A percentile compares a stretch with the other conserved stretches of the same genome.
Conservation (phyloP, 2,329 filamentous ascomycete genomes). For the Paecilomyces niveus region DNA sequence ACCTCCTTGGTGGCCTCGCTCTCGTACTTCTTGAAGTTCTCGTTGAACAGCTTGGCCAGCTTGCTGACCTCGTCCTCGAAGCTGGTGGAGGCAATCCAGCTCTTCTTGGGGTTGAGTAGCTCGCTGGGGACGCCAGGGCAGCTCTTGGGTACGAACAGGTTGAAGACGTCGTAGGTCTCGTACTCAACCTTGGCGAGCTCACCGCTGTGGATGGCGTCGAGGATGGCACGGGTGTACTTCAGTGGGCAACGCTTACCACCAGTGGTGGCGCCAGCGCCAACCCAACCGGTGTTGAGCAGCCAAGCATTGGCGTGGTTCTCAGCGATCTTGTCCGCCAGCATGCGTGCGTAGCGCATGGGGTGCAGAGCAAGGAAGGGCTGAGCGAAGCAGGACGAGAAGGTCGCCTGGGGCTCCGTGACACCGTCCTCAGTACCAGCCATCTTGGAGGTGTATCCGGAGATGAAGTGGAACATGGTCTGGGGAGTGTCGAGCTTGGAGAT, state of each 20-base stretch:
- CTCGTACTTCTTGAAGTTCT: slow-evolving; percentile 97
- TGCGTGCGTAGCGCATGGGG: slow-evolving; percentile 97
- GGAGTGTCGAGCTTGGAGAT: slow-evolving; percentile 93
- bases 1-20: slow-evolving; percentile 76
- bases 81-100: slow-evolving; percentile 77
- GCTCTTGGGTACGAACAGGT: slow-evolving; percentile 86
- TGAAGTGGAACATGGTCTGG: slow-evolving; percentile 99
- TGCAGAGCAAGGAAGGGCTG: slow-evolving; percentile 98
- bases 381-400: slow-evolving; percentile 98
- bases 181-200: slow-evolving; percentile 90
- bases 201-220: slow-evolving; percentile 95
- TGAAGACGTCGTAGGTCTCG: slow-evolving; percentile 94
- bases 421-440: slow-evolving; percentile 99
- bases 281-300: slow-evolving; percentile 98
- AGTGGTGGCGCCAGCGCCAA: slow-evolving; percentile 81
- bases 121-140: slow-evolving; percentile 86
- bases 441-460: slow-evolving; percentile 99
- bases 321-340: slow-evolving; percentile 97
- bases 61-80: slow-evolving; percentile 87
- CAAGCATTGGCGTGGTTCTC: slow-evolving; percentile 93
- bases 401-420: slow-evolving; percentile 93
- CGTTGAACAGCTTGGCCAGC: slow-evolving; percentile 79
- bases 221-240: slow-evolving; percentile 97
- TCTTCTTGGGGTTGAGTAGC: slow-evolving; percentile 88
- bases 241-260: slow-evolving; percentile 95